Evolutionary conservation across 2,329 filamentous ascomycete species (phyloP), one percentile per base, ranked within the genome.

Genomic region (Metarhizium album): DNA sequence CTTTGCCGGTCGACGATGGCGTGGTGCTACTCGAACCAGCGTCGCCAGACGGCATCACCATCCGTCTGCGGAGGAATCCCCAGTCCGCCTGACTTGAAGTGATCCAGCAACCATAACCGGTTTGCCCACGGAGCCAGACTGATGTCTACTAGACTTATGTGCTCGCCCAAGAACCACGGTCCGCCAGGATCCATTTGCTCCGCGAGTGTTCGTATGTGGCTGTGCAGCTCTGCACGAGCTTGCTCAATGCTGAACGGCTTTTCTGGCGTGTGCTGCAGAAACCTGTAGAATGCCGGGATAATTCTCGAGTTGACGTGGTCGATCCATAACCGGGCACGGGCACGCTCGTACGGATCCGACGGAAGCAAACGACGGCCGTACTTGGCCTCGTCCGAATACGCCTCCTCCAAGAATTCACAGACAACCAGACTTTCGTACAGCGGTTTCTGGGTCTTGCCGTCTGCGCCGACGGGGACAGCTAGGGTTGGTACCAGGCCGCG

Each of bases 331-430:
- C 83, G 71, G 42, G 78, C 80, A 20, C 80, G 66, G 3, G 86
- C 86, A 48, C 78, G 73, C 49, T 80, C 74, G 59, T 87, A 90
- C 0, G 79, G 70, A 50, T 82, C 79, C 0, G 64, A 60, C 0
- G 86, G 82, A 9, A 87, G 66, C 3, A 90, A 64, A 1, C 66
- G 63, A 2, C 71, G 73, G 0, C 70, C 70, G 48, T 76, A 59
- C 7, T 57, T 55, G 0, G 49, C 49, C 50, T 70, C 64, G 60
- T 74, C 71, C 0, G 74, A 69, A 54, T 80, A 89, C 0, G 79
- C 80, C 54, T 90, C 86, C 55, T 91, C 82, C 1, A 91, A 72
- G 57, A 87, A 91, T 63, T 90, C 85, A 66, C 81, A 83, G 37
- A 91, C 74, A 45, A 90, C 78, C 7, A 73, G 79, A 59, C 82